These are phyloP conservation scores for Alternaria brassicae DNA, from an alignment of 2,329 filamentous ascomycete species.

Conservation along the genomic window DNA sequence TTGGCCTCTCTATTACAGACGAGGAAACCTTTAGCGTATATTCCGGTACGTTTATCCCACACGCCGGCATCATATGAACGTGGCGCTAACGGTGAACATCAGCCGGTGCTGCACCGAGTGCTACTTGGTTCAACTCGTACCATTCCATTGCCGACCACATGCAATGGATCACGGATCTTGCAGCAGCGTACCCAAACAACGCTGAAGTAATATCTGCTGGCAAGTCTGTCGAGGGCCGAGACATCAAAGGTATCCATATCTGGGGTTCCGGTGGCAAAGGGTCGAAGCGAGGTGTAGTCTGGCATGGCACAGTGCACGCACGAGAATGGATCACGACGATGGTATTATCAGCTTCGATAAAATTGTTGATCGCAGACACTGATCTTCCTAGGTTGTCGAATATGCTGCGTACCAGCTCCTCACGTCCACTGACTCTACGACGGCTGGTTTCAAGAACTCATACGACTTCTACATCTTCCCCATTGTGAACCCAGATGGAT, in stretches of 20 bases:
- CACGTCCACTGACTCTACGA: conserved; percentile 38
- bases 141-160: conserved; percentile 47
- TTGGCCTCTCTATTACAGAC: conserved; percentile 45
- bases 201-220: conserved; percentile 46
- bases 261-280: conserved; percentile 50
- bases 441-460: conserved; percentile 59
- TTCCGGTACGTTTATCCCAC: conserved; percentile 35
- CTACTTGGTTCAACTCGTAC: conserved; percentile 49
- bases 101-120: conserved; percentile 40
- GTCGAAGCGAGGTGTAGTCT: conserved; percentile 46
- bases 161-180: conserved; percentile 46
- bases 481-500: conserved; percentile 51
- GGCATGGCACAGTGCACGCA: conserved; percentile 50
- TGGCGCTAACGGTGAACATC: conserved; percentile 24
- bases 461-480: conserved; percentile 69
- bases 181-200: conserved; percentile 45
- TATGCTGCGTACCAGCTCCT: conserved; percentile 49
- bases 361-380: neutral
- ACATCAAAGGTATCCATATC: conserved; percentile 50
- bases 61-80: conserved; percentile 6
- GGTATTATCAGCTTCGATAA: conserved; percentile 9
- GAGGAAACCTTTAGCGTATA: conserved; percentile 42
- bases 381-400: conserved; percentile 34
- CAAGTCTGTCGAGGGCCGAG: conserved; percentile 47
- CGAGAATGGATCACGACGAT: conserved; percentile 50